Conservation (phyloP, 2,329 filamentous ascomycete species). For the Venturia carpophila region DNA sequence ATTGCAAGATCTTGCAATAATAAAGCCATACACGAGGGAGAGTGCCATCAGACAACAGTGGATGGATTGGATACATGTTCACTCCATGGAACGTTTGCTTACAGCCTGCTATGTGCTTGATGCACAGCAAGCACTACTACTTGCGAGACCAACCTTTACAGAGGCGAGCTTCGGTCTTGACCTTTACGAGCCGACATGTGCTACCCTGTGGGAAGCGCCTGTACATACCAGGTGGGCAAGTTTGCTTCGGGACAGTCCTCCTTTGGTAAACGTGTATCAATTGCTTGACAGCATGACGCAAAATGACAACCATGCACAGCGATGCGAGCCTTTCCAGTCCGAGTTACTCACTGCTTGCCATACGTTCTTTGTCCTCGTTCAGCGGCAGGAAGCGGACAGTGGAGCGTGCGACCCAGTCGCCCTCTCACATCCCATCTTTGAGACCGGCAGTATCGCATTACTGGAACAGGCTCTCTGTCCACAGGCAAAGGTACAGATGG, state of each 20-base stretch:
- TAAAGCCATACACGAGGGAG: slow-evolving; percentile 22
- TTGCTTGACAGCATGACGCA: slow-evolving; percentile 10
- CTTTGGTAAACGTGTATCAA: not conserved
- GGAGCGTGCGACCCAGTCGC: slow-evolving; percentile 21
- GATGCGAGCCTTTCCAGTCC: slow-evolving; percentile 30
- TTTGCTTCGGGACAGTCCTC: not conserved
- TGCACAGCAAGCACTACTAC: slow-evolving; percentile 30
- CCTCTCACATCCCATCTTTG: slow-evolving; percentile 21
- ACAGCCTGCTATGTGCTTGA: slow-evolving; percentile 38
- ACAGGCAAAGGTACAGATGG: slow-evolving; percentile 24
- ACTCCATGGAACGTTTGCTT: slow-evolving; percentile 32
- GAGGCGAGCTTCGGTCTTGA: slow-evolving; percentile 23
- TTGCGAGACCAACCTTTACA: slow-evolving; percentile 23
- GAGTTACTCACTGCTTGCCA: slow-evolving; percentile 31
- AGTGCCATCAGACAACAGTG: slow-evolving; percentile 26
- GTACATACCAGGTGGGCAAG: slow-evolving; percentile 8
- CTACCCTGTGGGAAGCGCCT: slow-evolving; percentile 34
- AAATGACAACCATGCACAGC: slow-evolving; percentile 13
- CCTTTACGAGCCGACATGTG: slow-evolving; percentile 33
- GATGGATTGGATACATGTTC: slow-evolving; percentile 29
- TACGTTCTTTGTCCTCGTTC: slow-evolving; percentile 19
- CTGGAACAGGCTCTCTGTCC: slow-evolving; percentile 23
- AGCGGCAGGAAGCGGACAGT: slow-evolving; percentile 19
- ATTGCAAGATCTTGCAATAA: slow-evolving; percentile 21
- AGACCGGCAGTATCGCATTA: slow-evolving; percentile 24